These are phyloP conservation scores for Tardiomyces digboiensis DNA, from an alignment of 1,139 yeast genomes.

Conservation along the genomic window DNA sequence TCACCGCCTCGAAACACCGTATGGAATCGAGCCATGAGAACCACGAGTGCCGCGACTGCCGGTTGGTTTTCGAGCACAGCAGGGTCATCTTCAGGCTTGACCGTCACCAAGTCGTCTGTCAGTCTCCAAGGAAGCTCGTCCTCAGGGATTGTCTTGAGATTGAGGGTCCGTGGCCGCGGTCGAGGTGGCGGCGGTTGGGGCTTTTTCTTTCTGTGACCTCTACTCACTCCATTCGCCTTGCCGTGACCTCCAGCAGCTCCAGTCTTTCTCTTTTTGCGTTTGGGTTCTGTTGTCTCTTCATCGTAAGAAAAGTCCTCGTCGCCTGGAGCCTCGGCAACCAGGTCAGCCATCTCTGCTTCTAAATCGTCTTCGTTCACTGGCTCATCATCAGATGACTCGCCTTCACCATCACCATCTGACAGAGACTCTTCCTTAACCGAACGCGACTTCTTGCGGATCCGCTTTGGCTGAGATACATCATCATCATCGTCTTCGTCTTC, in stretches of 20 bases:
- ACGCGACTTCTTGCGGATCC: not conserved
- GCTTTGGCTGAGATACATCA: not conserved
- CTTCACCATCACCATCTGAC: constrained; percentile 9
- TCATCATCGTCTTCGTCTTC: not conserved
- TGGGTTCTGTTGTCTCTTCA: not conserved
- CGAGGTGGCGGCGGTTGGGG: not conserved
- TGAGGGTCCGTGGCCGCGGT: not conserved
- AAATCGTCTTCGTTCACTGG: constrained; percentile 2
- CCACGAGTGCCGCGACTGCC: constrained; percentile 24
- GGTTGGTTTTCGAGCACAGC: constrained; percentile 15
- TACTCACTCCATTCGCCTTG: not conserved
- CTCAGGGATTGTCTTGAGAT: constrained; percentile 3
- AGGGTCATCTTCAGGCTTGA: not conserved
- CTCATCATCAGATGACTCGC: constrained; percentile 3
- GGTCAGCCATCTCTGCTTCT: not conserved
- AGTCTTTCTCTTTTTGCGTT: not conserved
- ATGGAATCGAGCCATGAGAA: constrained; percentile 25
- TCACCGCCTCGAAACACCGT: constrained; percentile 26
- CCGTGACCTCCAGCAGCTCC: not conserved
- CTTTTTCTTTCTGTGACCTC: not conserved
- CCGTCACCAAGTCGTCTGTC: not conserved
- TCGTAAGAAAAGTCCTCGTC: not conserved
- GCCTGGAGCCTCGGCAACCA: not conserved
- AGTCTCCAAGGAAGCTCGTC: constrained; percentile 23
- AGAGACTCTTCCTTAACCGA: constrained; percentile 3